A percentile compares a stretch with the other conserved stretches of the same genome.
Evolutionary conservation across 768 basidiomycete species (phyloP).

Genomic region (Auriculariales sp.): DNA sequence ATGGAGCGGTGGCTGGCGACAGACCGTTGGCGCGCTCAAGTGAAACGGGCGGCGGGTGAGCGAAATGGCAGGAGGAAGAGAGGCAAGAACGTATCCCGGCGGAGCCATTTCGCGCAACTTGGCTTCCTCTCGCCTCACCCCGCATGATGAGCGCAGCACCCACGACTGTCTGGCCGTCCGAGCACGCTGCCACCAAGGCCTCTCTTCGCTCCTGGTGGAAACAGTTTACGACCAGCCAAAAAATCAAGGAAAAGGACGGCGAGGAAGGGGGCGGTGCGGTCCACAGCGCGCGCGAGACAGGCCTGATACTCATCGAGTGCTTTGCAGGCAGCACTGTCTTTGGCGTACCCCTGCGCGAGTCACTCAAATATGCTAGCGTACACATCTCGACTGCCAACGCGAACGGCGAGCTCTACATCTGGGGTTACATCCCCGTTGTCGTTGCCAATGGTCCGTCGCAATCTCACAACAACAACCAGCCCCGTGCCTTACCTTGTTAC

Average conservation of each 20-base stretch:
- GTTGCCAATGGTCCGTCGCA: slow-evolving; percentile 77
- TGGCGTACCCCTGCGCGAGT: slow-evolving; percentile 70
- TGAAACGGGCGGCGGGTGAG: no score
- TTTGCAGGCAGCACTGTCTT: slow-evolving; percentile 40
- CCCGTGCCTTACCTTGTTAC: slow-evolving; percentile 5
- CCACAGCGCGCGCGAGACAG: neutral
- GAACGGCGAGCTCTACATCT: slow-evolving; percentile 72
- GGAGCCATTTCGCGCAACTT: no score
- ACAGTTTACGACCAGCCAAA: slow-evolving; percentile 53
- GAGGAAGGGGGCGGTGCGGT: slow-evolving; percentile 29
- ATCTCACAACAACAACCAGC: slow-evolving; percentile 5
- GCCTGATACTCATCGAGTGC: neutral
- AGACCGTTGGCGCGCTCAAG: no score
- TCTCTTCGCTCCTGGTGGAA: slow-evolving; percentile 74
- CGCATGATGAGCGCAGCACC: no score
- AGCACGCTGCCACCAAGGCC: slow-evolving; percentile 20
- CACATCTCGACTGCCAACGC: slow-evolving; percentile 85
- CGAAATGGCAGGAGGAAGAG: no score
- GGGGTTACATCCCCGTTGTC: slow-evolving; percentile 92
- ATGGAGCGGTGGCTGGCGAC: no score
- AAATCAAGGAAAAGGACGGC: slow-evolving; percentile 38
- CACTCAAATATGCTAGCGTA: slow-evolving; percentile 74
- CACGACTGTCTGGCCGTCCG: neutral
- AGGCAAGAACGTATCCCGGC: no score
- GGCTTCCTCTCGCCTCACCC: no score